Evolutionary conservation across 2,329 filamentous ascomycete species (phyloP), one percentile per base, ranked within the genome.

Genomic region (Trichocomaceae sp.): DNA sequence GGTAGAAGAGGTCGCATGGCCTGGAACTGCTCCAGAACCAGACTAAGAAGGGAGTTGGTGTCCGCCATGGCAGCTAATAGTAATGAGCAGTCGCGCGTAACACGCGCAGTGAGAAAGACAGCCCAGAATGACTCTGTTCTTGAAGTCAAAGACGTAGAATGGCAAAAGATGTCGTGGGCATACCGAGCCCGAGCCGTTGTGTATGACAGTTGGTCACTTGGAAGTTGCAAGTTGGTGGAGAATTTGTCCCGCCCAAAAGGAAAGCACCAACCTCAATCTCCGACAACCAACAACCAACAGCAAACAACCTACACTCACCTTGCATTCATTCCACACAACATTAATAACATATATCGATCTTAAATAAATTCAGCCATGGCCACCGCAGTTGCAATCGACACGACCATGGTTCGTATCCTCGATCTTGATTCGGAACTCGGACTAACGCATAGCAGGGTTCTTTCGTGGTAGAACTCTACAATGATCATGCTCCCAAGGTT

Each of bases 401-500:
- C 92, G 56, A 85, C 86, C 54, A 89, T 96, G 86, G 90, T 88
- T 77, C 55, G 70, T 54, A n/a, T 35, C 13, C 55, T 20, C 48
- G 26, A 20, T 44, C 2, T 54, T 8, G 47, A 3, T 8, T 12
- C 33, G 17, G 17, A 42, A 48, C 35, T 31, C 29, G 23, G 60
- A 68, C 42, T 47, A 47, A 50, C n/a, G 4, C 29, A 17, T 23
- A 22, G 2, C 61, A 95, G 90, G 90, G 93, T 70, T 81, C 82
- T 46, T 86, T 99, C 69, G 83, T 82, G 57, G 73, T 97, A 59
- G 93, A 99, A 75, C 88, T 99, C 57, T 97, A 97, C 83, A 86
- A 82, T 50, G 72, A 81, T 23, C 91, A 97, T 75, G 92, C 92
- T 17, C 92, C 93, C 39, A 88, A 79, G 69, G 78, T 79, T 65